Evolutionary conservation across 805 yeast species (phyloP), one percentile per base, ranked within the genome.

Genomic region (Barnettozyma wickerhamii): DNA sequence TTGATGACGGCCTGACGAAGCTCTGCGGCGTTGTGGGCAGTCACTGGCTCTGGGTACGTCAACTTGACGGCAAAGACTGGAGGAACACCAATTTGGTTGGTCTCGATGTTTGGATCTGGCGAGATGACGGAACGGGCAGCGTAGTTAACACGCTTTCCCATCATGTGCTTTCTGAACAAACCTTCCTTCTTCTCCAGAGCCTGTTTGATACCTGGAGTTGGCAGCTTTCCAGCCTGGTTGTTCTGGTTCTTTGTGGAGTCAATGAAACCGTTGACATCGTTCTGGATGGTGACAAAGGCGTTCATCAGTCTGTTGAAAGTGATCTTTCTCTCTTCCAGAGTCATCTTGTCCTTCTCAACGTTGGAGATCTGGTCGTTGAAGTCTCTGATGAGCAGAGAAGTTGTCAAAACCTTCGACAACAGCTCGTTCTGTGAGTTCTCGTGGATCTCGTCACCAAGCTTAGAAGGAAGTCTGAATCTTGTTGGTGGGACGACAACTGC

Each of bases 51-150:
- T 2, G 99, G 99, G 59, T 90, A 95, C 0, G 99, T 93, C 53
- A 93, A 74, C 63, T 90, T 91, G 45, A 77, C 81, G 14, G 99
- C 99, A 57, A 93, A 93, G 13, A 95, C 99, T 0, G 99, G 99
- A 24, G 99, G 99, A 42, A 93, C 91, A 68, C 99, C 99, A 60
- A 93, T 91, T 66, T 93, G 96, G 61, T 90, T 88, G 12, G 99
- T 95, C 69, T 93, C 99, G 54, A 93, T 75, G 70, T 85, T 93
- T 42, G 99, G 99, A 68, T 93, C 99, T 6, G 98, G 98, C 6
- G 98, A 90, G 66, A 93, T 93, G 56, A 93, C 99, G 9, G 99
- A 91, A 68, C 99, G 88, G 38, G 99, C 99, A 40, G 98, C 96
- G 59, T 87, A 91, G 64, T 93, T 95, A 45, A 93, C 99, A 72